Percentiles rank a stretch among this genome's conserved stretches.
phyloP scores from a whole-genome alignment of 306 rosid genomes.

The Quercus alba region DNA sequence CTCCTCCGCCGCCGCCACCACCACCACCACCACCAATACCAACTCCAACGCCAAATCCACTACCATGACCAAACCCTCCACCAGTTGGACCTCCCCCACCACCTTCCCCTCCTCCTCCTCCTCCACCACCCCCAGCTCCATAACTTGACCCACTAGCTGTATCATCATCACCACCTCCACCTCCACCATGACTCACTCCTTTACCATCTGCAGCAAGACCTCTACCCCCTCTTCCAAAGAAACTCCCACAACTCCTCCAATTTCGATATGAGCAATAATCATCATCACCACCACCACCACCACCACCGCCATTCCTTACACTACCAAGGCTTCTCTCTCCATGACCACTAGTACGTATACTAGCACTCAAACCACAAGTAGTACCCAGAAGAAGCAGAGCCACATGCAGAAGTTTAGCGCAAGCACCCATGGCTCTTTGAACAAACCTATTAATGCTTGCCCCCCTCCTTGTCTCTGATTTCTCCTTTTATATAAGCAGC shows the following conservation, averaged over 20 bases:
- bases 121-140: conserved; percentile 13
- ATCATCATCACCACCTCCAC: background rate
- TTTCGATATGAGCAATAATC: conserved; percentile 28
- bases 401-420: conserved; percentile 11
- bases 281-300: conserved; percentile 10
- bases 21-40: conserved; percentile 19
- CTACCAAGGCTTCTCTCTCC: conserved; percentile 25
- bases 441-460: conserved; percentile 12
- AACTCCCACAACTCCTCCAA: conserved; percentile 56
- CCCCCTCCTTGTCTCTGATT: background rate
- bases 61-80: conserved; percentile 34
- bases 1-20: conserved; percentile 4
- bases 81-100: background rate
- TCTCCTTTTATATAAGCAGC: conserved; percentile 20
- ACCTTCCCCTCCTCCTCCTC: conserved; percentile 2
- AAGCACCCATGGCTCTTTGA: conserved; percentile 16
- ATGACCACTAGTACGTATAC: conserved; percentile 5
- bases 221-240: conserved; percentile 24
- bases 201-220: conserved; percentile 5
- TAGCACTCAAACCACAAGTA: conserved; percentile 23
- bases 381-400: conserved; percentile 14
- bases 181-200: background rate
- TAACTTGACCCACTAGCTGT: background rate
- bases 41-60: conserved; percentile 20
- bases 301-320: conserved; percentile 29